Base-by-base conservation (phyloP, 108 stramenopile species). In the Conticribra guillardii region DNA sequence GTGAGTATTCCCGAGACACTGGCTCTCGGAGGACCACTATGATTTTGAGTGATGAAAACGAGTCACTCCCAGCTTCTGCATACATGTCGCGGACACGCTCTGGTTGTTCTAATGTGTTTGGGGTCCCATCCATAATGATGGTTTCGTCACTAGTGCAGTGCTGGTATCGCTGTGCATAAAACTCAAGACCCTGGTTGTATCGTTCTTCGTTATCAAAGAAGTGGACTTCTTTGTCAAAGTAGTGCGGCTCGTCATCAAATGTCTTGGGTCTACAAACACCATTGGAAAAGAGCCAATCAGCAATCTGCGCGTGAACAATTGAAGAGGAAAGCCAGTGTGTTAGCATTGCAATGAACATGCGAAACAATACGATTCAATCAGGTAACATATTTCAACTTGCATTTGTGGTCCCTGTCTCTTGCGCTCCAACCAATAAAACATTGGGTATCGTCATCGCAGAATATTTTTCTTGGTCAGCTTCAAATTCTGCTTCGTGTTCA, bases 211-310 rank as follows among this genome's bases (percentile, higher is more conserved):
- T 17, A 45, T 78, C 74, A 22, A 84, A 84, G 32, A 69, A 84
- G 50, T 84, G 82, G 1, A 71, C 73, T 51, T 84, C 82, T 48
- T 75, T 79, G 27, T 37, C 46, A 41, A 58, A 83, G 23, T 50
- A 65, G 11, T 41, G 14, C 16, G 77, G 73, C 16, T 74, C 73
- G 16, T 49, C 52, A 22, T 64, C 70, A 82, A 82, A 65, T 15
- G 50, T 33, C 19, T 14, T 28, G 3, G 82, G 60, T 18, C 51
- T 19, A 37, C 69, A 52, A 4, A 64, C 48, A 17, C 64, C 64
- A 47, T 48, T 52, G 22, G 19, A 30, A 32, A 74, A 62, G 11
- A 82, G 44, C 82, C 82, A 82, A 37, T 73, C 69, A 7, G 76
- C 63, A 9, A 69, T 18, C 62, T 63, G 32, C 37, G 9, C 18